Evolutionary conservation across 139 green algal species (phyloP).

Genomic region (Closterium sp.): DNA sequence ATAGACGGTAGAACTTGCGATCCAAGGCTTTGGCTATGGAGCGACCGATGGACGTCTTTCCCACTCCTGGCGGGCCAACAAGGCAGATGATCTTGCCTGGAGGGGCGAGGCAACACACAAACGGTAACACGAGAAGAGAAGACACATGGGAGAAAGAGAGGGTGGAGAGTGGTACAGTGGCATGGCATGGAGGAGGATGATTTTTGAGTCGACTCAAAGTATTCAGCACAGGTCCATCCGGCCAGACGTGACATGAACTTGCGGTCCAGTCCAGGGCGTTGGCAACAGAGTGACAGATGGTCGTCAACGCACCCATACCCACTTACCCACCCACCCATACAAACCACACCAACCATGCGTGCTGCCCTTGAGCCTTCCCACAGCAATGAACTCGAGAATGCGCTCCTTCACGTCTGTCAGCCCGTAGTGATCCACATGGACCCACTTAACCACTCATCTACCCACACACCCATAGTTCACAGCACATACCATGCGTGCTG

Average conservation of each 20-base stretch:
- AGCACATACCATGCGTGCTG: constrained; percentile 3
- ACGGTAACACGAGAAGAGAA: too few species aligned
- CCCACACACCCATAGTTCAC: neutral
- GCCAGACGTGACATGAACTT: too few species aligned
- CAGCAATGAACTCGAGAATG: constrained; percentile 97
- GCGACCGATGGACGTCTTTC: constrained; percentile 89
- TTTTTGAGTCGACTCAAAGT: too few species aligned
- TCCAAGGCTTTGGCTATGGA: constrained; percentile 79
- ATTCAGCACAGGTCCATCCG: too few species aligned
- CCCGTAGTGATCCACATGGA: constrained; percentile 80
- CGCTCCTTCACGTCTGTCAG: constrained; percentile 93
- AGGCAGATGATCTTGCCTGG: constrained; percentile 69
- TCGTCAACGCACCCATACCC: neutral
- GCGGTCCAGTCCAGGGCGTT: too few species aligned
- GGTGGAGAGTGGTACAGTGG: neutral
- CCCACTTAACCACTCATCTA: neutral
- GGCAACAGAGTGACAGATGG: too few species aligned
- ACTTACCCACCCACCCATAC: neutral
- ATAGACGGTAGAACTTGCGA: constrained; percentile 86
- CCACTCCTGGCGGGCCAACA: constrained; percentile 64
- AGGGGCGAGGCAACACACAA: too few species aligned
- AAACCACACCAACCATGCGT: neutral
- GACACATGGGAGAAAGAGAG: too few species aligned
- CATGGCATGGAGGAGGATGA: too few species aligned
- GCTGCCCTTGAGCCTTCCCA: constrained; percentile 66